A percentile compares a stretch with the other conserved stretches of the same genome.
phyloP scores from a whole-genome alignment of 202 grass and related monocot species.

The Digitaria exilis region DNA sequence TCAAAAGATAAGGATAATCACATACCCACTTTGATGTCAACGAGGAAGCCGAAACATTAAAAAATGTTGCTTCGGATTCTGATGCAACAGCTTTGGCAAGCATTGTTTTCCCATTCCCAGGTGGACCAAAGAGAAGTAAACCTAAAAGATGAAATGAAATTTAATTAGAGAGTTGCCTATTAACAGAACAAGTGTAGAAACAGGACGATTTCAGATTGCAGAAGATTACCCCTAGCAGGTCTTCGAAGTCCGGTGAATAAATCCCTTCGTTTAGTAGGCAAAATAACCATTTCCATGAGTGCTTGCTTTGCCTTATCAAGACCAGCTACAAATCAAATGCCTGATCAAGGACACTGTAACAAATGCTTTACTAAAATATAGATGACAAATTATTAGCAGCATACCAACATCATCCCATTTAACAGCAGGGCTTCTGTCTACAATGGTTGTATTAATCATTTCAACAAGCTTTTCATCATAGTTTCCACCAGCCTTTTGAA shows the following conservation, averaged over 20 bases:
- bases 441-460: conserved; percentile 94
- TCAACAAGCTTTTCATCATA: conserved; percentile 71
- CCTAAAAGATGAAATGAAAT: conserved; percentile 47
- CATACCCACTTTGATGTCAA: conserved; percentile 99
- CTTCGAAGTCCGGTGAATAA: conserved; percentile 88
- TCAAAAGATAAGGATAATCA: background rate
- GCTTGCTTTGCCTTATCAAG: conserved; percentile 97
- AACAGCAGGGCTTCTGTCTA: conserved; percentile 90
- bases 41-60: conserved; percentile 93
- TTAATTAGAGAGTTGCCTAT: background rate
- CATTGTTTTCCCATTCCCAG: conserved; percentile 99
- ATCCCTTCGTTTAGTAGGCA: conserved; percentile 94
- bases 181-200: conserved; percentile 24
- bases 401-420: conserved; percentile 96
- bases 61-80: conserved; percentile 99
- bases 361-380: background rate
- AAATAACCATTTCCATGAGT: conserved; percentile 99
- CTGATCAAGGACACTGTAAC: conserved; percentile 9
- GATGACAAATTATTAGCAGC: conserved; percentile 27
- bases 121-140: conserved; percentile 93
- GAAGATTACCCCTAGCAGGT: conserved; percentile 77
- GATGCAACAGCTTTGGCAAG: conserved; percentile 99
- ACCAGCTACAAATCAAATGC: conserved; percentile 67
- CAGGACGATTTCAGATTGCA: conserved; percentile 18
- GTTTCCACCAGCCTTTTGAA: conserved; percentile 50